Percentiles rank a stretch among this genome's conserved stretches.
Conservation (phyloP, 1,284 basidiomycete species). For the Trichosporon coremiiforme region DNA sequence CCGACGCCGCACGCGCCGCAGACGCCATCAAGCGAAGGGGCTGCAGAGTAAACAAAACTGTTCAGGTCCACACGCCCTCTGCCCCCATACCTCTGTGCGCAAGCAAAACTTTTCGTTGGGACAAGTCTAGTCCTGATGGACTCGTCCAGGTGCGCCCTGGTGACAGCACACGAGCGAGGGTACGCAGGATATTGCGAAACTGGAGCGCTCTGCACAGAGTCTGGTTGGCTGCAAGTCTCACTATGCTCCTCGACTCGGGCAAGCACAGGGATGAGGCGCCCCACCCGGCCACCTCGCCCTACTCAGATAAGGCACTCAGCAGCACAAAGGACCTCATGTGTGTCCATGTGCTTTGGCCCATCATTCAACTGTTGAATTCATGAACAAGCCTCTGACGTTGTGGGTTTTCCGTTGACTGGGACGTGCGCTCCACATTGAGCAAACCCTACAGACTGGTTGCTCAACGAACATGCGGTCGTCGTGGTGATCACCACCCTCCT, state of each 20-base stretch:
- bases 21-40: conserved; percentile 3
- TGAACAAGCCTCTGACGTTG: neutral
- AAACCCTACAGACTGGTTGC: neutral
- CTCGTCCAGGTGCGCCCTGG: neutral
- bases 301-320: neutral
- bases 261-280: neutral
- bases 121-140: neutral
- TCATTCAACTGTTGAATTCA: neutral
- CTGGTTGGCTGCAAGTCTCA: neutral
- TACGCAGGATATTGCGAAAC: neutral
- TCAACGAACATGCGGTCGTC: neutral
- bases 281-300: neutral
- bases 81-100: neutral
- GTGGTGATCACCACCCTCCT: neutral
- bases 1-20: neutral
- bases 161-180: neutral
- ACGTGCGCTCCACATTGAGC: no score
- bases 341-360: neutral
- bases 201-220: neutral
- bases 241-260: neutral
- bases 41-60: neutral
- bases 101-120: neutral
- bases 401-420: neutral
- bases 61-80: neutral
- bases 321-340: neutral